Evolutionary conservation across 371 early-diverging fungal species (phyloP), one percentile per base, ranked within the genome.

Genomic region (Gilbertella persicaria): DNA sequence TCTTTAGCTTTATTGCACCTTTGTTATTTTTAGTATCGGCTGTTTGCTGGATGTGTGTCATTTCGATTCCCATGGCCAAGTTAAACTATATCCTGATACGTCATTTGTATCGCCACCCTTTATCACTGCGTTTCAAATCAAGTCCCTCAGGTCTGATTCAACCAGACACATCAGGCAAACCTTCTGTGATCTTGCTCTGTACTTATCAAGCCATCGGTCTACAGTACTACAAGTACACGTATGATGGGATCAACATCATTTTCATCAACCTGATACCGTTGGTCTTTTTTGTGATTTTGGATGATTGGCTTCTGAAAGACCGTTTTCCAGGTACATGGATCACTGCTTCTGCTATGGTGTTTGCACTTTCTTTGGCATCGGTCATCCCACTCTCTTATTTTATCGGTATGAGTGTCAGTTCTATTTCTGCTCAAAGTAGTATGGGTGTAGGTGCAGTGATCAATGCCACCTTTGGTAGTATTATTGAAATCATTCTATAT

Each of bases 401-500:
- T 63, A 96, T 98, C 66, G 98, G 98, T 20, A 94, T 93, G 92
- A 93, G 92, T 0, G 95, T 97, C 29, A 89, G 95, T 25, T 93
- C 94, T 16, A 94, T 97, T 61, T 92, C 95, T 10, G 95, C 97
- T 8, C 96, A 97, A 66, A 90, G 94, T 5, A 89, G 90, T 35
- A 74, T 95, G 59, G 92, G 89, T 28, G 71, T 97, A 51, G 98
- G 96, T 20, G 93, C 97, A 0, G 96, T 96, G 25, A 89, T 97
- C 62, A 98, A 97, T 71, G 98, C 98, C 13, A 93, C 98, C 0
- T 98, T 98, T 71, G 97, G 97, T 50, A 90, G 91, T 40, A 94
- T 97, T 25, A 89, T 97, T 48, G 98, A 97, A 69, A 90, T 97
- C 50, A 92, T 97, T 40, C 72, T 97, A 36, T 97, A 97, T 70